Base-by-base conservation (phyloP, 176 grass and related monocot species). In the Cocos nucifera region DNA sequence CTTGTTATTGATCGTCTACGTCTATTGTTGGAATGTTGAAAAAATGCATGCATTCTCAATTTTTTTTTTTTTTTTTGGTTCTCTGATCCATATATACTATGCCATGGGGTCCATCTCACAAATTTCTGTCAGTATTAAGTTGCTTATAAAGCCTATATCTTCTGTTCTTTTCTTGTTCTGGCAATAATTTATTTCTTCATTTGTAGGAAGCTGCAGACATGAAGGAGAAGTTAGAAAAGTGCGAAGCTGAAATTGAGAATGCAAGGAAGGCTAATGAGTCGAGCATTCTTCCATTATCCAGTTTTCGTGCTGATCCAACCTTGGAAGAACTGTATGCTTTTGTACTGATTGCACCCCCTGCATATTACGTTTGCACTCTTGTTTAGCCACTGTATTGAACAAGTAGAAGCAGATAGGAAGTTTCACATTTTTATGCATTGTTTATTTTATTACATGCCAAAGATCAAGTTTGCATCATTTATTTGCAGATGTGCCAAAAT, bases 211-310 rank as follows among this genome's bases (percentile, higher is more conserved):
- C 76, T 80, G 56, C 77, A 25, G 71, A 81, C 68, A 73, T 88
- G 65, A 98, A 82, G 70, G 87, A 83, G 57, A 88, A 98, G 56
- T 71, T 98, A 73, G 78, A 86, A 56, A 89, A 81, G 59, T 85
- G 74, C 71, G 87, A 92, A 74, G 25, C 69, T 77, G 84, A 92
- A 72, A 50, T 98, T 54, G 93, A 98, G 75, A 98, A 79, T 78
- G 26, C 79, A 65, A 98, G 87, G 56, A 98, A 92, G 44, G 79
- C 76, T 61, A 75, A 67, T 83, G 84, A 98, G 79, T 53, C 88
- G 55, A 98, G 79, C 64, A 75, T 96, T 24, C n/a, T 85, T 69
- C 76, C 84, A 26, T 61, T 84, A 18, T 54, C 74, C 30, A 79
- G 53, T 19, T 54, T 88, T 67, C 73, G 27, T 51, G 49, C 65